Base-by-base conservation (phyloP, 192 early-diverging fungal genomes). In the Paraglomus occultum region DNA sequence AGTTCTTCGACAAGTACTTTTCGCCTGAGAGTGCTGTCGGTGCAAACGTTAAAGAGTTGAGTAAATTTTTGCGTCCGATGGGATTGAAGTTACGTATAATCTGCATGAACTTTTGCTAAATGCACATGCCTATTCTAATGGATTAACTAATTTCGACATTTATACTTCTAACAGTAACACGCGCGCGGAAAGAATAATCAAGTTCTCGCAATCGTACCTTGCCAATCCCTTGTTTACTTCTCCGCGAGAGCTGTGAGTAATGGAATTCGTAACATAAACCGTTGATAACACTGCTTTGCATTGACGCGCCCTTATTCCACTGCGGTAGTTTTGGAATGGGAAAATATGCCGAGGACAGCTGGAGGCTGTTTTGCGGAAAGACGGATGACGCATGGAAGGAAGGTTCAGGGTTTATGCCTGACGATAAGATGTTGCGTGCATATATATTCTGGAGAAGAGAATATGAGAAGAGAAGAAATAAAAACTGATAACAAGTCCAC, bases 291-390 rank as follows among this genome's bases (percentile, higher is more conserved):
- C 3, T 31, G 31, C 31, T 31, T 31, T 31, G 31, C 3, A 31
- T 3, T 31, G 31, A 31, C 31, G 31, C 3, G n/a, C 31, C 31
- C 31, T 31, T 31, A 31, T 31, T 31, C 3, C 31, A 31, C 31
- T 31, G 31, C 31, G 31, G 31, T 31, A 31, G 31, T 31, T 70
- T 70, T 18, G 67, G 67, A 39, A 57, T 70, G 67, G 67, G 67
- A 22, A 17, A 70, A 70, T 70, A 70, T 54, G 67, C 67, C 9
- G 67, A 70, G 50, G 67, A 70, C 58, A 70, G 67, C 59, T 70
- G 67, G 67, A 15, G 44, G 18, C 49, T 70, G 12, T 70, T 70
- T 48, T 70, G 67, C 50, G 64, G 64, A 42, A 54, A 70, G 50
- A 46, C 38, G 14, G 67, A 70, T 59, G 46, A 70, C 39, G 55